These are phyloP conservation scores for Cordyceps militaris DNA, from an alignment of 2,329 filamentous ascomycete genomes.

Conservation along the genomic window DNA sequence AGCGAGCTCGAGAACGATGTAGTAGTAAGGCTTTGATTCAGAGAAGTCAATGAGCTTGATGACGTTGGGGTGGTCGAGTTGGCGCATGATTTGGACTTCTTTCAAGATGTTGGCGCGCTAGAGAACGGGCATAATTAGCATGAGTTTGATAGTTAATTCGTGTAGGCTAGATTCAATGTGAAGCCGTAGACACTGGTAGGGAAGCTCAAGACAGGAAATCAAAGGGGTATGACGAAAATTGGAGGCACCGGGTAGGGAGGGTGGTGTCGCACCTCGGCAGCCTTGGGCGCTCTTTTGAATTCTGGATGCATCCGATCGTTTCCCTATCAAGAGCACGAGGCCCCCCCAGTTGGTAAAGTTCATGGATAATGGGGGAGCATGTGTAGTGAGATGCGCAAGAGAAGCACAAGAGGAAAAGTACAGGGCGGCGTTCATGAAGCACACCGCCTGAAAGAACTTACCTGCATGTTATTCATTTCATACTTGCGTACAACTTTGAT, in stretches of 20 bases:
- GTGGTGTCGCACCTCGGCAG: slow-evolving; percentile 81
- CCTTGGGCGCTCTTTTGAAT: slow-evolving; percentile 90
- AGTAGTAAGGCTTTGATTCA: slow-evolving; percentile 93
- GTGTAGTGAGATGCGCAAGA: not conserved
- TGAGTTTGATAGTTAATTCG: not conserved
- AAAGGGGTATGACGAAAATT: slow-evolving; percentile 17
- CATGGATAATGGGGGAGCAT: slow-evolving; percentile 15
- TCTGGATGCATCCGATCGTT: slow-evolving; percentile 90
- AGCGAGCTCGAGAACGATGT: slow-evolving; percentile 91
- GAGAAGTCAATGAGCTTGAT: slow-evolving; percentile 89
- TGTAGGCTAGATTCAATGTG: not conserved
- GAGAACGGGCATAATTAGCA: slow-evolving; percentile 22
- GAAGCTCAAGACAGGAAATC: not conserved
- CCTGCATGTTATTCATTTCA: slow-evolving; percentile 98
- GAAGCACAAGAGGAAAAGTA: not conserved
- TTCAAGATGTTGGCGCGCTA: slow-evolving; percentile 97
- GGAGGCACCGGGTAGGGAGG: slow-evolving; percentile 25
- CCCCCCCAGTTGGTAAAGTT: slow-evolving; percentile 48
- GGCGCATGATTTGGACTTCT: slow-evolving; percentile 97
- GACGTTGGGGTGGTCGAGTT: slow-evolving; percentile 93
- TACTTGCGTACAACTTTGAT: slow-evolving; percentile 99
- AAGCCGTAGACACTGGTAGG: not conserved
- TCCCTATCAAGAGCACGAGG: slow-evolving; percentile 55
- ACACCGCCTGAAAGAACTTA: slow-evolving; percentile 48
- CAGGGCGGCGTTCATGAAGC: slow-evolving; percentile 18